Base-by-base conservation (phyloP, 2,329 filamentous ascomycete species). In the Stagonosporopsis vannaccii region DNA sequence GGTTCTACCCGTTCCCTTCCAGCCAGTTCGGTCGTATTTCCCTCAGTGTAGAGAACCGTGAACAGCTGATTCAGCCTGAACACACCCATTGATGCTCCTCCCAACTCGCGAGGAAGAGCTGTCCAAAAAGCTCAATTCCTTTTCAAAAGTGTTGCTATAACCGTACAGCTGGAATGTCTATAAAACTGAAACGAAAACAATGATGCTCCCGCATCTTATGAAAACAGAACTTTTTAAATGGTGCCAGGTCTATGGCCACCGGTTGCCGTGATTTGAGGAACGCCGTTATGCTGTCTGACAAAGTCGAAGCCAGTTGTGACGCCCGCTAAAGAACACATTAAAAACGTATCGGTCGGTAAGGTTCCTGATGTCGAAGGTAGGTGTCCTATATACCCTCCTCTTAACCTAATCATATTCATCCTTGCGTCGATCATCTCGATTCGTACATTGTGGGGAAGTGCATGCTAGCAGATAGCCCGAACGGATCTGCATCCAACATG, bases 401-500 rank as follows among this genome's bases (percentile, higher is more conserved):
- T 52, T 58, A 17, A 26, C 44, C 49, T 49, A 35, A 41, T 58
- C 55, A 53, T 58, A 44, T 56, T 43, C 42, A 56, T 56, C 47
- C 53, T 69, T 53, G 39, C 59, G 53, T 66, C 59, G 51, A 54
- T 73, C 63, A 77, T 70, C 74, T 68, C 54, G 77, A 72, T 58
- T 80, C 77, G 72, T 91, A 92, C 47, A 87, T 86, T 76, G 89
- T 90, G 11, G 92, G 92, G 69, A 97, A 97, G 63, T 94, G 91
- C 94, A 97, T 97, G 78, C 91, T 96, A 32, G 93, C 93, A 56
- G 90, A 94, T 48, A 97, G 82, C 12, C 93, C 93, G 69, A 97
- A 98, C 0, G 94, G 94, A 76, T 97, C 93, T 76, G 92, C 91
- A 73, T 97, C 93, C 44, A 96, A 81, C 78, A 92, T 91, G 17